Conservation (phyloP, 2,329 filamentous ascomycete species). For the Paramyrothecium sp. region DNA sequence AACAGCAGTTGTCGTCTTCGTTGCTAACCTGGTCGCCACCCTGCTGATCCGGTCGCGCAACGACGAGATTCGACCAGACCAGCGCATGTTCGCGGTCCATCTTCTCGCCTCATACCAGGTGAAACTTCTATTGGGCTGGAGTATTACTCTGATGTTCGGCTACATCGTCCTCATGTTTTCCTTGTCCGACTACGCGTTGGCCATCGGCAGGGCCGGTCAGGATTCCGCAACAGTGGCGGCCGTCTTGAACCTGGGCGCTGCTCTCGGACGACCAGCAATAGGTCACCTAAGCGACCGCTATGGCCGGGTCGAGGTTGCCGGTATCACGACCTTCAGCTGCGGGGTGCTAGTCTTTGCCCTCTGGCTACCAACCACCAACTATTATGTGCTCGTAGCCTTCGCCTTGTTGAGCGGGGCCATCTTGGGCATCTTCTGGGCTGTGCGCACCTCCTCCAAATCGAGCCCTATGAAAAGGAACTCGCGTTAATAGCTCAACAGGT, state of each 20-base stretch:
- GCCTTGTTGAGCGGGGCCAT: conserved; percentile 1
- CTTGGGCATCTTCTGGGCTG: conserved; percentile 1
- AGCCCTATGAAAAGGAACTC: not conserved
- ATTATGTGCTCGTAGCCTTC: not conserved
- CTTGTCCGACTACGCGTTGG: not conserved
- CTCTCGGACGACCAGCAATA: not conserved
- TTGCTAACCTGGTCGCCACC: conserved; percentile 1
- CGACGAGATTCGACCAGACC: not conserved
- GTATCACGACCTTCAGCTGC: not conserved
- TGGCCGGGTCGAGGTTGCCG: conserved; percentile 2
- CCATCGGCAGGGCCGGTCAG: not conserved
- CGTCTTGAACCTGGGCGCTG: conserved; percentile 1
- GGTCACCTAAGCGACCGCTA: conserved; percentile 2
- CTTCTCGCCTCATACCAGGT: conserved; percentile 1
- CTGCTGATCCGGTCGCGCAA: not conserved
- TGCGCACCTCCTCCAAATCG: not conserved
- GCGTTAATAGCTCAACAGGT: not conserved
- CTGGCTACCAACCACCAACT: not conserved
- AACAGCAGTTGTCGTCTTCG: not conserved
- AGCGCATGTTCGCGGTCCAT: not conserved
- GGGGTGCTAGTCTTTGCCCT: not conserved
- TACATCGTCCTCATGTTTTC: conserved; percentile 3
- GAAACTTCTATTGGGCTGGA: not conserved
- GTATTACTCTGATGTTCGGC: conserved; percentile 1
- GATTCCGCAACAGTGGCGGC: not conserved